Conservation (phyloP, 225 moss, liverwort and hornwort genomes). For the Bryoerythrophyllum caledonicum region DNA sequence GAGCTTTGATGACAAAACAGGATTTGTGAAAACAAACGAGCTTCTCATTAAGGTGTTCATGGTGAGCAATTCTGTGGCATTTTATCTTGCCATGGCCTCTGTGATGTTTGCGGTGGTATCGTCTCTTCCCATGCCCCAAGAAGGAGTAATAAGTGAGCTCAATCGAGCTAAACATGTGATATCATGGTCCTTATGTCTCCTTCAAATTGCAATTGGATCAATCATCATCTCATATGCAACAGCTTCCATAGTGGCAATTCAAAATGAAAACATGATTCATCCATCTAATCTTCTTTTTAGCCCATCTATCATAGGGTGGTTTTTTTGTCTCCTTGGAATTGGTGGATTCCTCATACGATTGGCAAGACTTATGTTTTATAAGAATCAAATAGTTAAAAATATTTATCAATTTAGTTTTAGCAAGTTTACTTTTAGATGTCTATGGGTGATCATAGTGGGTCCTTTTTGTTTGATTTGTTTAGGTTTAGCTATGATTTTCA, state of each 20-base stretch:
- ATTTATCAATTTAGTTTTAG: neutral
- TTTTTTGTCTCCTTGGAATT: neutral
- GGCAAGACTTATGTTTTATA: neutral
- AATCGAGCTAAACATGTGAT: neutral
- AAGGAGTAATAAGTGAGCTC: neutral
- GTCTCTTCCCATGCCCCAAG: neutral
- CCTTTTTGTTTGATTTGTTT: no score
- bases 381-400: neutral
- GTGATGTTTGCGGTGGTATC: neutral
- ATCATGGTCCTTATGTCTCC: neutral
- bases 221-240: neutral
- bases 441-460: neutral
- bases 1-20: neutral
- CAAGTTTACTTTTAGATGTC: neutral
- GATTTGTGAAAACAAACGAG: neutral
- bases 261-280: neutral
- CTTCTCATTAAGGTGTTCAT: neutral
- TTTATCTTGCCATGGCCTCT: neutral
- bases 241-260: neutral
- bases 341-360: neutral
- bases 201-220: neutral
- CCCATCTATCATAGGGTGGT: neutral
- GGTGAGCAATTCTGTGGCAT: neutral
- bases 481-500: no score
- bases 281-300: neutral